phyloP scores from a whole-genome alignment of 2,329 filamentous ascomycete species.

The Aureobasidium sp. region DNA sequence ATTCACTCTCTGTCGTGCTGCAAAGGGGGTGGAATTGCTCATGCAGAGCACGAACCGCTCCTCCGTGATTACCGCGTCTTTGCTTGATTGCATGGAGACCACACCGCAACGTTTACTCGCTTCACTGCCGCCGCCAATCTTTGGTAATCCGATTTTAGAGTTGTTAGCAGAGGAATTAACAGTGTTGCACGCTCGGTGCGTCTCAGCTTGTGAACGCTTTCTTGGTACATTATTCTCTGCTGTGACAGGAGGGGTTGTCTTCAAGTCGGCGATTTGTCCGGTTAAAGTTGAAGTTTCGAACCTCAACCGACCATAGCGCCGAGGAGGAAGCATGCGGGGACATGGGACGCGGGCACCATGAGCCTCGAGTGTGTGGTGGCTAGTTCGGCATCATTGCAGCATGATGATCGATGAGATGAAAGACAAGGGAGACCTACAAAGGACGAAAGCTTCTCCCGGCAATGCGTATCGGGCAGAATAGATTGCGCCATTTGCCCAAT shows the following conservation, averaged over 20 bases:
- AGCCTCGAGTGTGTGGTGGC: background rate
- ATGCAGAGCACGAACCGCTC: slow-evolving; percentile 10
- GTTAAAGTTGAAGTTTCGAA: slow-evolving; percentile 9
- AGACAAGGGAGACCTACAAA: background rate
- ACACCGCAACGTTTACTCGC: slow-evolving; percentile 13
- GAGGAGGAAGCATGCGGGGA: slow-evolving; percentile 11
- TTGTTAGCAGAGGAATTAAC: background rate
- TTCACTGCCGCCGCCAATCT: background rate
- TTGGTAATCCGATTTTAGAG: background rate
- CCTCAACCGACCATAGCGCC: slow-evolving; percentile 5
- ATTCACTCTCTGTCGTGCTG: background rate
- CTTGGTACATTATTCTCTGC: background rate
- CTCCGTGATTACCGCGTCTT: slow-evolving; percentile 7
- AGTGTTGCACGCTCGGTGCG: background rate
- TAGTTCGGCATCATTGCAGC: background rate
- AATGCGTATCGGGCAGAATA: slow-evolving; percentile 1
- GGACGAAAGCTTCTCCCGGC: background rate
- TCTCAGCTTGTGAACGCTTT: background rate
- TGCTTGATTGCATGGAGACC: background rate
- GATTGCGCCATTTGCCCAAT: slow-evolving; percentile 12
- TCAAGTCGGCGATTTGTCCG: slow-evolving; percentile 2
- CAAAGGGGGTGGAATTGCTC: background rate
- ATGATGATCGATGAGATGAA: background rate
- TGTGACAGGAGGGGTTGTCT: background rate
- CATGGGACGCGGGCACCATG: background rate